Base-by-base conservation (phyloP, 2,329 filamentous ascomycete genomes). In the Coleophoma crateriformis region DNA sequence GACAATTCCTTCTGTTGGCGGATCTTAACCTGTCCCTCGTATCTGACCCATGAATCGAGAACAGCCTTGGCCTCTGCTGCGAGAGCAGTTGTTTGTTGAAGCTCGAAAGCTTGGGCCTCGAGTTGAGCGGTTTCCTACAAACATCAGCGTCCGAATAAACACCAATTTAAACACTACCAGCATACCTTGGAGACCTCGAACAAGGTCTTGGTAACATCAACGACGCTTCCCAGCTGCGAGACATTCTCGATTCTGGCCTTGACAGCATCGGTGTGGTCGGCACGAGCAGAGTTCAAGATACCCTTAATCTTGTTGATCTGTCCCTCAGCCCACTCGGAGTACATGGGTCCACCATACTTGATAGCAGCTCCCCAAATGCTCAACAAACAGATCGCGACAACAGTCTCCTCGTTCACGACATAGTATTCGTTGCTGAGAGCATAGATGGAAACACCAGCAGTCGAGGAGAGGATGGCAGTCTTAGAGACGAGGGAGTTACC, bases 361-460 rank as follows among this genome's bases (percentile, higher is more conserved):
- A 89, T 92, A 64, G 96, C 81, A 56, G 85, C 90, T 67, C 79
- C 86, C 87, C 95, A 99, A 68, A 97, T 88, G 69, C 87, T 90
- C 68, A 97, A 78, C 65, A 99, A 80, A 72, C 88, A 94, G 76
- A 99, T 82, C 60, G 89, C 88, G 67, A 95, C 88, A 68, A 99
- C 88, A 57, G 91, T 88, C 80, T 99, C 94, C 81, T 99, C 94
- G 78, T 99, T 99, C 75, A 99, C 81, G 70, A 99, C 90, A 76
- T 96, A 97, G 79, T 97, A 90, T 83, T 99, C 94, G 77, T 95
- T 99, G 85, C 88, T 95, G 76, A 99, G 90, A 67, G 90, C 94
- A 69, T 94, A 95, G 71, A 95, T 82, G 66, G 88, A 91, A 64
- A 95, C 74, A 75, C 88, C 92, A 66, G 94, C 89, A 59, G 87